Percentiles rank a stretch among this genome's conserved stretches.
Conservation (phyloP, 257 asterid genomes). For the Salvia hispanica region DNA sequence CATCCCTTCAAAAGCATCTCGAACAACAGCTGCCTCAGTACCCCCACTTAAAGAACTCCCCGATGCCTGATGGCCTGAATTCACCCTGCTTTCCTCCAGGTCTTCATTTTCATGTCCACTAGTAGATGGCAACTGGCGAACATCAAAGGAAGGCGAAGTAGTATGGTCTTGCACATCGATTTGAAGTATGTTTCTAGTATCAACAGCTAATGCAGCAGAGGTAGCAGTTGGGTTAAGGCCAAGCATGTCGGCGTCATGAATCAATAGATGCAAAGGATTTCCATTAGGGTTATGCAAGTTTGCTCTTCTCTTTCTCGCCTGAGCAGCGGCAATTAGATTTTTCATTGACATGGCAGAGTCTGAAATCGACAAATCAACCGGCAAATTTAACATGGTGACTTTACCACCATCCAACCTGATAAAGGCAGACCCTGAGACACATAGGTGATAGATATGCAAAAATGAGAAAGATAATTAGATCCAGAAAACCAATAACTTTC, state of each 20-base stretch:
- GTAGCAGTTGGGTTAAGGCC: slow-evolving; percentile 48
- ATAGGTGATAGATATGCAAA: slow-evolving; percentile 29
- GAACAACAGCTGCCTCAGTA: slow-evolving; percentile 94
- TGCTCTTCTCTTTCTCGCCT: slow-evolving; percentile 69
- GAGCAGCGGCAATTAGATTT: slow-evolving; percentile 88
- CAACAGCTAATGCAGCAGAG: slow-evolving; percentile 44
- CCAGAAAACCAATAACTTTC: slow-evolving; percentile 13
- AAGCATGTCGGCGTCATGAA: slow-evolving; percentile 47
- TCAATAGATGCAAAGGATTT: slow-evolving; percentile 37
- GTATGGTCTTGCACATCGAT: slow-evolving; percentile 48
- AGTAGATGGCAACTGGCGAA: slow-evolving; percentile 42
- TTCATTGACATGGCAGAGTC: slow-evolving; percentile 67
- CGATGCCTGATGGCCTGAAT: slow-evolving; percentile 58
- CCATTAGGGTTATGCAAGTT: slow-evolving; percentile 54
- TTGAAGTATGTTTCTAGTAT: slow-evolving; percentile 45
- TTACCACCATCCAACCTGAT: slow-evolving; percentile 56
- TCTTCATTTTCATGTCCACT: slow-evolving; percentile 62
- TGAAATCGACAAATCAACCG: slow-evolving; percentile 44
- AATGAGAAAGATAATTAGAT: slow-evolving; percentile 30
- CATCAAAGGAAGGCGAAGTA: slow-evolving; percentile 54
- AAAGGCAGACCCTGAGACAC: slow-evolving; percentile 20
- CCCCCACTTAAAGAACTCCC: slow-evolving; percentile 77
- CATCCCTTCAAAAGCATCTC: slow-evolving; percentile 96
- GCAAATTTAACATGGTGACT: slow-evolving; percentile 41
- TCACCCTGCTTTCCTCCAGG: slow-evolving; percentile 59